Conservation (phyloP, 768 basidiomycete species). For the Amyloporia xantha region DNA sequence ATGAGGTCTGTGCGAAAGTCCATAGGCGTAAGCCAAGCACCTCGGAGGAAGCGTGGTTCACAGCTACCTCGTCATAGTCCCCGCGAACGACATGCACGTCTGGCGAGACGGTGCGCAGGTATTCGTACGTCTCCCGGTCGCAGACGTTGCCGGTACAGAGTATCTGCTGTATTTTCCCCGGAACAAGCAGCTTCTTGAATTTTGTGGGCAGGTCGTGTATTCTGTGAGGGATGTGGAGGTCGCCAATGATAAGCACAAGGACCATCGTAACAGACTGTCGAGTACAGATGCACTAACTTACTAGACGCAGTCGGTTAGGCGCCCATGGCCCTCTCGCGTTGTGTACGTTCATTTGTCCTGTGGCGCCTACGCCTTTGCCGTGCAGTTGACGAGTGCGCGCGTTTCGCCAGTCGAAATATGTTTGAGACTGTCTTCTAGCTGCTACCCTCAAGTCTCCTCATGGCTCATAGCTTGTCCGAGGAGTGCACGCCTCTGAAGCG, state of each 20-base stretch:
- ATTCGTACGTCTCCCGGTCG: conserved; percentile 96
- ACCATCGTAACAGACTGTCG: conserved; percentile 48
- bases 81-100: conserved; percentile 91
- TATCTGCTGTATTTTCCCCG: conserved; percentile 96
- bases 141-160: conserved; percentile 96
- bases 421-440: not conserved
- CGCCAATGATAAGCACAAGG: conserved; percentile 85
- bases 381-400: not conserved
- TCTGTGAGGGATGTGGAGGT: conserved; percentile 92
- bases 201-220: conserved; percentile 88
- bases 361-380: not conserved
- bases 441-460: conserved; percentile 19
- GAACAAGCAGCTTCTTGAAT: conserved; percentile 89
- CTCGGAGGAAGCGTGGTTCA: too few species aligned
- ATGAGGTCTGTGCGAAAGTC: conserved; percentile 45
- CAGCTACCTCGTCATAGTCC: conserved; percentile 88
- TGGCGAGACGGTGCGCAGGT: conserved; percentile 87
- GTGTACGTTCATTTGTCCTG: not conserved
- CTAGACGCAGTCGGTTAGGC: conserved; percentile 46
- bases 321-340: not conserved
- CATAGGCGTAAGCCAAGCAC: too few species aligned
- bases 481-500: conserved; percentile 89
- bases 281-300: conserved; percentile 9
- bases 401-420: not conserved
- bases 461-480: conserved; percentile 76